Evolutionary conservation across 2,329 filamentous ascomycete genomes (phyloP).

Genomic region (Aspergillus flavus): DNA sequence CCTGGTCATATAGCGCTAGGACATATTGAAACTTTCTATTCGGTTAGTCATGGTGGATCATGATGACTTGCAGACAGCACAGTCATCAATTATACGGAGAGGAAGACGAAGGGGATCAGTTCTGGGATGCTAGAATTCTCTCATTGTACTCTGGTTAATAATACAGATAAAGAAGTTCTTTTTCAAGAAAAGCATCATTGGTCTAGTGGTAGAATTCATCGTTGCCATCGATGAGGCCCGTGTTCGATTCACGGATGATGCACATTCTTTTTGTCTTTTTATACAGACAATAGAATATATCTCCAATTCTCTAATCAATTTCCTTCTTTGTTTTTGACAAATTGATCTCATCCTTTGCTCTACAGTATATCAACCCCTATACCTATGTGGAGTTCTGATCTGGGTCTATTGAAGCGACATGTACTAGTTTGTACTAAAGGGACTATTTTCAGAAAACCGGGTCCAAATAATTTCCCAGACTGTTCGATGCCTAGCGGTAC

Average conservation of each 20-base stretch:
- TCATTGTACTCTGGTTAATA: neutral
- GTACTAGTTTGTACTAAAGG: too few species aligned
- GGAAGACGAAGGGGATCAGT: too few species aligned
- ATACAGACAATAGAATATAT: too few species aligned
- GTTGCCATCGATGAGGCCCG: constrained; percentile 51
- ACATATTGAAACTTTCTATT: too few species aligned
- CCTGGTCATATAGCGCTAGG: neutral
- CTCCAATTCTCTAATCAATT: too few species aligned
- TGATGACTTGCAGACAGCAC: too few species aligned
- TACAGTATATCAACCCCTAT: too few species aligned
- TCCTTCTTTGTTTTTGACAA: too few species aligned
- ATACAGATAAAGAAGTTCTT: rapidly evolving
- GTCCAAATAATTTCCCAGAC: neutral
- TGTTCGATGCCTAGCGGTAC: neutral
- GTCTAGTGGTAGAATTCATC: constrained; percentile 51
- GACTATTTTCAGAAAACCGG: neutral
- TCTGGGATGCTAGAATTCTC: too few species aligned
- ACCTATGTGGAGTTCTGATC: neutral
- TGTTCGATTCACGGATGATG: constrained; percentile 52
- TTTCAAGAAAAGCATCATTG: constrained; percentile 38
- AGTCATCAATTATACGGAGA: too few species aligned
- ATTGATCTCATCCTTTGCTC: too few species aligned
- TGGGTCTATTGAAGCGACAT: neutral
- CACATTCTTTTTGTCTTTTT: constrained; percentile 21
- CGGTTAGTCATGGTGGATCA: too few species aligned